Conservation (phyloP, 768 basidiomycete species). For the Phlebiopsis gigantea region DNA sequence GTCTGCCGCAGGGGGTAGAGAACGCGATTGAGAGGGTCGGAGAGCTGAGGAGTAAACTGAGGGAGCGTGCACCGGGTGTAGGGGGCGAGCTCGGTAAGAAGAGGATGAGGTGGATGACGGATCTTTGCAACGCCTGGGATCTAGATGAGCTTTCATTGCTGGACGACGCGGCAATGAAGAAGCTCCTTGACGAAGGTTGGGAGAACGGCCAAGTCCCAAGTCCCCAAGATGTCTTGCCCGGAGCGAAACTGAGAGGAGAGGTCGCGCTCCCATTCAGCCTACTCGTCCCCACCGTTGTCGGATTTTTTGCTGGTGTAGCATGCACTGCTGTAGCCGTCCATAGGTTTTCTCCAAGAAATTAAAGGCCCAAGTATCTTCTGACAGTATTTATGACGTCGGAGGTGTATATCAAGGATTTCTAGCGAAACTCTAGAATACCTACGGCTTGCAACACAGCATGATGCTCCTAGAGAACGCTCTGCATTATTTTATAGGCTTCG, state of each 20-base stretch:
- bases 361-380: no score
- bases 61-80: conserved; percentile 76
- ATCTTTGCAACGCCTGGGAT: conserved; percentile 79
- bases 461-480: no score
- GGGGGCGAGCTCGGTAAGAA: conserved; percentile 71
- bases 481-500: neutral
- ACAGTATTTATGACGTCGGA: no score
- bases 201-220: conserved; percentile 45
- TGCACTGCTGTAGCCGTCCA: conserved; percentile 29
- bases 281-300: conserved; percentile 28
- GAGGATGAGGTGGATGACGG: conserved; percentile 92
- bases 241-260: neutral
- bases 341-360: conserved; percentile 28
- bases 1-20: conserved; percentile 69
- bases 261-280: conserved; percentile 11
- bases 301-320: conserved; percentile 40
- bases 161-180: conserved; percentile 58
- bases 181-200: conserved; percentile 83
- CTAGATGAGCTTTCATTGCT: conserved; percentile 74
- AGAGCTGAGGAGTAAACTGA: conserved; percentile 60
- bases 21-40: conserved; percentile 80
- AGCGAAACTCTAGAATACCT: no score
- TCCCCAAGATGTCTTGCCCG: conserved; percentile 20
- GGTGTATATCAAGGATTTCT: no score
- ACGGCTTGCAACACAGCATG: neutral